Evolutionary conservation across 2,329 filamentous ascomycete species (phyloP).

Genomic region (Hymenoscyphus scutula): DNA sequence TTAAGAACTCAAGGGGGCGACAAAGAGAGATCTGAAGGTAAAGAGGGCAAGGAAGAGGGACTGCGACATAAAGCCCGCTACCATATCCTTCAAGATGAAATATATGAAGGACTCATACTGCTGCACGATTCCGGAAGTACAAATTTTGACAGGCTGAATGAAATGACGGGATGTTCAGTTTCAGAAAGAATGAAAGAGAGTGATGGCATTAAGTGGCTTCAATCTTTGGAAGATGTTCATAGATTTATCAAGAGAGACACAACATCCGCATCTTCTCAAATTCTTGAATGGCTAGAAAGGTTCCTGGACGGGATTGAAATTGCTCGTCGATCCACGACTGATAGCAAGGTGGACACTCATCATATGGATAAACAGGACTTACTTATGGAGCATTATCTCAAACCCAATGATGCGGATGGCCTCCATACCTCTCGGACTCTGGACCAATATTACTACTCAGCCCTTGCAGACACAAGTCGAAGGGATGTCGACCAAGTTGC

Average conservation of each 20-base stretch:
- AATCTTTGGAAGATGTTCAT: not conserved
- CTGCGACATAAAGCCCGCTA: not conserved
- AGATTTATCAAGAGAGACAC: not conserved
- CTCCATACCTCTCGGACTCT: not conserved
- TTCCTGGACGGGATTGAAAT: not conserved
- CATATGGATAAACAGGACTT: not conserved
- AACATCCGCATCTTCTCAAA: not conserved
- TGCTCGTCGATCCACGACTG: not conserved
- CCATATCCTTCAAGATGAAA: not conserved
- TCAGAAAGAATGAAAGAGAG: not conserved
- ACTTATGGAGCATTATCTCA: not conserved
- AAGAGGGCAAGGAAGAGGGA: not conserved
- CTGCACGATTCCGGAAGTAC: not conserved
- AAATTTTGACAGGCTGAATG: not conserved
- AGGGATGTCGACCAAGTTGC: not conserved
- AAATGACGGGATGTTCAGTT: not conserved
- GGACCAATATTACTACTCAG: not conserved
- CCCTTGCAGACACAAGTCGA: conserved; percentile 3
- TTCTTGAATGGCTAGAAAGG: not conserved
- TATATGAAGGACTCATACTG: not conserved
- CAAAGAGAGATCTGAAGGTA: no score
- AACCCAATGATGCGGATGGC: not conserved
- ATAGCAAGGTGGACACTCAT: not conserved
- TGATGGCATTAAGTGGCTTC: not conserved
- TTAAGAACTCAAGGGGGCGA: not conserved